phyloP scores from a whole-genome alignment of 208 protist species.

The Trichomonas tenax region DNA sequence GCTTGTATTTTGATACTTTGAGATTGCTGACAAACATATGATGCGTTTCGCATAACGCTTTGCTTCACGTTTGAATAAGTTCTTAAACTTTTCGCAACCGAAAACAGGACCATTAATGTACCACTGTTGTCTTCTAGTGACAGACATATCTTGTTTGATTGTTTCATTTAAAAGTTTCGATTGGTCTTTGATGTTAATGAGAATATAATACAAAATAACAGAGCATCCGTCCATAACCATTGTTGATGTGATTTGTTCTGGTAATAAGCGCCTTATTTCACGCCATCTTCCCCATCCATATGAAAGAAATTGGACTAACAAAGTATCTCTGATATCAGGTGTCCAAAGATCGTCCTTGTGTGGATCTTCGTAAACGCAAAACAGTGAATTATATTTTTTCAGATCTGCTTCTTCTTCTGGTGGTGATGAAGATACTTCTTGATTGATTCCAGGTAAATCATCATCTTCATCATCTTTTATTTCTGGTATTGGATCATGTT shows the following conservation, averaged over 20 bases:
- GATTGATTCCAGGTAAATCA: too few relatives aligned
- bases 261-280: neutral
- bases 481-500: neutral
- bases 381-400: neutral
- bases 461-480: neutral
- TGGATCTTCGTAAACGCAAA: neutral
- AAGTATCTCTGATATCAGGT: neutral
- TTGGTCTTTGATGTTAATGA: neutral
- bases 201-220: neutral
- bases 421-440: neutral
- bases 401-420: neutral
- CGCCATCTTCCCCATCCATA: neutral
- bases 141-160: neutral
- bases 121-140: neutral
- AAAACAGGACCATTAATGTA: neutral
- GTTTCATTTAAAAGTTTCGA: neutral
- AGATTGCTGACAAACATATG: neutral
- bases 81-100: neutral
- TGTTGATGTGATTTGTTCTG: neutral
- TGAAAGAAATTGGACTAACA: neutral
- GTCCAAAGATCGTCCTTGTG: neutral
- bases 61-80: neutral
- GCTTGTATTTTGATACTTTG: neutral
- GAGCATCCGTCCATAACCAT: neutral
- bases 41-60: neutral